Evolutionary conservation across 2,329 filamentous ascomycete species (phyloP), one percentile per base, ranked within the genome.

Genomic region (Aspergillus terreus): DNA sequence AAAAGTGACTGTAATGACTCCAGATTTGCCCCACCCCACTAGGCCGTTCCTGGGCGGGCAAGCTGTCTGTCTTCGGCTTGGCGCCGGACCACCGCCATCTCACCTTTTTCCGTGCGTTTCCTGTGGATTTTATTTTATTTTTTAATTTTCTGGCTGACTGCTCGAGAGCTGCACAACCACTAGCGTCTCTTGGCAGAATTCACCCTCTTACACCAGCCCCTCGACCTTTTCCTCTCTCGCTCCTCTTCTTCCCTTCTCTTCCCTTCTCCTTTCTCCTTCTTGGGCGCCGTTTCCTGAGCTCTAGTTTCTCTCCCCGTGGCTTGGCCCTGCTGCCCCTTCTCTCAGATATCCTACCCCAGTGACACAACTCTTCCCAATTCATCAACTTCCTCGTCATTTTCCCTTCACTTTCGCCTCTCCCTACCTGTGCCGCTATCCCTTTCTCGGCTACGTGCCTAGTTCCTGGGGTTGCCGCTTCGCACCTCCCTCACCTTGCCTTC

Each of bases 141-240:
- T 30, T 30, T 30, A 30, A 30, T 30, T 43, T 25, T 54, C 54
- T 58, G 55, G 55, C 55, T 64, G 60, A 60, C 60, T 59, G 59
- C 58, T 60, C 58, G 50, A 58, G 58, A 65, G 63, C 58, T 68
- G 53, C 65, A 60, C 64, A 67, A 67, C 65, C 65, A 68, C 65
- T 68, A 68, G 65, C 63, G 60, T 52, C 45, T 23, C 64, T 67
- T 67, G 64, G 65, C 65, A 62, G 57, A 54, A 58, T 57, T 66
- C 62, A 50, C 63, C 56, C 57, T 42, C 63, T 60, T 59, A 58
- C 58, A 56, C 58, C 63, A 63, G 62, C 63, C 64, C 64, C 65
- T 67, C 63, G 60, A 62, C 55, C 58, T 60, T 62, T 57, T 52
- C 49, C 49, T 44, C 47, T 41, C 46, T 44, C 54, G 51, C 48